Conservation (phyloP, 441 rosid genomes). For the Geranium incanum region DNA sequence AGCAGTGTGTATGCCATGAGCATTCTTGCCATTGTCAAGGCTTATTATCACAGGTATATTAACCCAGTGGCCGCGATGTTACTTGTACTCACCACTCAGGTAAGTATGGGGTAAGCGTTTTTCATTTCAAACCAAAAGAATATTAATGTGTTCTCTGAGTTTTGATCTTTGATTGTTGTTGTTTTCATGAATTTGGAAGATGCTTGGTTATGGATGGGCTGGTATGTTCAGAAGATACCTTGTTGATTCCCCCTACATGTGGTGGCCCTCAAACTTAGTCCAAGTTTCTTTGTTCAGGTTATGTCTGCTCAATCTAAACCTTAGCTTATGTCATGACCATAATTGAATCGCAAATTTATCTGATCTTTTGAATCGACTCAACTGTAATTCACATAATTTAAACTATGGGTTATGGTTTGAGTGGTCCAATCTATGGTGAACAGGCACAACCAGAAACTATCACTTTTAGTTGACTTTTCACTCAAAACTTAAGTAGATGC, state of each 20-base stretch:
- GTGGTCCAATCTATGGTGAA: too few species aligned
- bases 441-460: too few species aligned
- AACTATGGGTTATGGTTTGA: too few species aligned
- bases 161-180: neutral
- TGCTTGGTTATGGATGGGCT: constrained; percentile 91
- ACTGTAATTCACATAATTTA: too few species aligned
- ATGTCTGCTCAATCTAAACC: neutral
- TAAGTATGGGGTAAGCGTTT: constrained; percentile 5
- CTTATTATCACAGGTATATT: constrained; percentile 23
- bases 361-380: too few species aligned
- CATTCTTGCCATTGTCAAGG: constrained; percentile 27
- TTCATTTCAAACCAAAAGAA: neutral
- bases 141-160: neutral
- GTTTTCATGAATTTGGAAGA: constrained; percentile 27
- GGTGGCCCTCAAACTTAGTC: constrained; percentile 80
- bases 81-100: constrained; percentile 46
- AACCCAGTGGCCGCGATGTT: constrained; percentile 17
- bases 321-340: too few species aligned
- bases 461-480: too few species aligned
- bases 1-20: constrained; percentile 19
- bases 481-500: too few species aligned
- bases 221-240: constrained; percentile 59
- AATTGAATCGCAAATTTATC: too few species aligned
- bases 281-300: constrained; percentile 75
- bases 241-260: constrained; percentile 85